Evolutionary conservation across 2,329 filamentous ascomycete species (phyloP).

Genomic region (Aspergillus aculeatus): DNA sequence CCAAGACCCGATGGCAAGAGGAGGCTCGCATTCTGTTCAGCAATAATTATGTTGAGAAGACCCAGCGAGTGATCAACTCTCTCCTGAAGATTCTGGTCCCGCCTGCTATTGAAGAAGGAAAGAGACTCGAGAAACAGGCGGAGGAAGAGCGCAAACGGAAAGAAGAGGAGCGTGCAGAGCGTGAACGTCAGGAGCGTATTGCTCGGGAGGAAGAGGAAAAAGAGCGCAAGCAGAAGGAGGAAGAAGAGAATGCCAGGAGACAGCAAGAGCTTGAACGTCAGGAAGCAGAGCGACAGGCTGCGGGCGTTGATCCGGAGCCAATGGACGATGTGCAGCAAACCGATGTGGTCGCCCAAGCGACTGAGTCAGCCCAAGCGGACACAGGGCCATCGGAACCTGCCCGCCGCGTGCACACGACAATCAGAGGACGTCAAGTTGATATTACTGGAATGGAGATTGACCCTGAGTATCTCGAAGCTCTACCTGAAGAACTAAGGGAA

Average conservation of each 20-base stretch:
- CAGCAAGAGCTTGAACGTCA: slow-evolving; percentile 64
- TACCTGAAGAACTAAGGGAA: slow-evolving; percentile 95
- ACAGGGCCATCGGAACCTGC: slow-evolving; percentile 50
- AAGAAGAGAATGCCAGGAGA: slow-evolving; percentile 62
- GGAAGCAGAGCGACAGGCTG: slow-evolving; percentile 55
- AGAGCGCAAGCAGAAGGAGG: slow-evolving; percentile 66
- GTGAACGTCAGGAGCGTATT: slow-evolving; percentile 62
- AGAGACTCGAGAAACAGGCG: slow-evolving; percentile 62
- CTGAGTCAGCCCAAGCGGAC: slow-evolving; percentile 39
- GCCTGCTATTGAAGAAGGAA: slow-evolving; percentile 78
- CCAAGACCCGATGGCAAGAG: slow-evolving; percentile 78
- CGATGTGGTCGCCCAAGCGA: slow-evolving; percentile 36
- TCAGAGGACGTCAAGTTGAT: slow-evolving; percentile 83
- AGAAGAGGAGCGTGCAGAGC: slow-evolving; percentile 61
- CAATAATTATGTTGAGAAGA: slow-evolving; percentile 64
- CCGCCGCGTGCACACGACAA: slow-evolving; percentile 72
- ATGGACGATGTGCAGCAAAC: slow-evolving; percentile 76
- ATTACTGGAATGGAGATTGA: slow-evolving; percentile 95
- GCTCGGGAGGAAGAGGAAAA: slow-evolving; percentile 70
- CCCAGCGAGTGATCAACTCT: slow-evolving; percentile 64
- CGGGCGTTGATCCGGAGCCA: slow-evolving; percentile 46
- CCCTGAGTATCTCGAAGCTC: slow-evolving; percentile 86
- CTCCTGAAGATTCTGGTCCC: slow-evolving; percentile 76
- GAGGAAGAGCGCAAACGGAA: slow-evolving; percentile 57
- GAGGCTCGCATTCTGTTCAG: slow-evolving; percentile 87